Conservation (phyloP, 1,284 basidiomycete genomes). For the Tetrapyrgos nigripes region DNA sequence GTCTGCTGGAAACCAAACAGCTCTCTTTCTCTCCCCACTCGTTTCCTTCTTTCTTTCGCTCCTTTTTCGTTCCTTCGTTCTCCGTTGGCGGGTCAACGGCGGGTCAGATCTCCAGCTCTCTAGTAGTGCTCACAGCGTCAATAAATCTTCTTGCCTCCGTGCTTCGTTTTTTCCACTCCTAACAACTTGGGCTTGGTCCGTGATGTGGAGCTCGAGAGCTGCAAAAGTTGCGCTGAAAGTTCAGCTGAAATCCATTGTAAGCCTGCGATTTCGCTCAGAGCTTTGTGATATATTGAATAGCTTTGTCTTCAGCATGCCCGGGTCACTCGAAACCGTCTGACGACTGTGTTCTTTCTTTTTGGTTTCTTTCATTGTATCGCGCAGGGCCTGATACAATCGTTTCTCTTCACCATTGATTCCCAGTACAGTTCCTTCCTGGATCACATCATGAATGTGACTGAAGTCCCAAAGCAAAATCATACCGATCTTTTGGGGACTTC, state of each 20-base stretch:
- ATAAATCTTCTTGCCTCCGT: background rate
- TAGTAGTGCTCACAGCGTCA: background rate
- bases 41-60: background rate
- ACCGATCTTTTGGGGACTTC: constrained; percentile 43
- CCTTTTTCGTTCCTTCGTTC: background rate
- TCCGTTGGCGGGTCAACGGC: constrained; percentile 2
- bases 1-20: background rate
- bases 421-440: constrained; percentile 45
- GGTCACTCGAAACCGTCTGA: constrained; percentile 34
- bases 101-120: background rate
- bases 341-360: constrained; percentile 56
- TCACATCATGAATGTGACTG: constrained; percentile 43
- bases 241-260: background rate
- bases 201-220: background rate
- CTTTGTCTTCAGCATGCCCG: constrained; percentile 10
- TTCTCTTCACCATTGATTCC: constrained; percentile 53
- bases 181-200: background rate
- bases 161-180: background rate
- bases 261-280: background rate
- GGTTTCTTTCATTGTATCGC: constrained; percentile 47
- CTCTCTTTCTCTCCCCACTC: background rate
- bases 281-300: background rate
- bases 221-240: background rate
- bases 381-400: constrained; percentile 55
- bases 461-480: constrained; percentile 45